Evolutionary conservation across 2,329 filamentous ascomycete genomes (phyloP).

Genomic region (Chaetothyriales sp.): DNA sequence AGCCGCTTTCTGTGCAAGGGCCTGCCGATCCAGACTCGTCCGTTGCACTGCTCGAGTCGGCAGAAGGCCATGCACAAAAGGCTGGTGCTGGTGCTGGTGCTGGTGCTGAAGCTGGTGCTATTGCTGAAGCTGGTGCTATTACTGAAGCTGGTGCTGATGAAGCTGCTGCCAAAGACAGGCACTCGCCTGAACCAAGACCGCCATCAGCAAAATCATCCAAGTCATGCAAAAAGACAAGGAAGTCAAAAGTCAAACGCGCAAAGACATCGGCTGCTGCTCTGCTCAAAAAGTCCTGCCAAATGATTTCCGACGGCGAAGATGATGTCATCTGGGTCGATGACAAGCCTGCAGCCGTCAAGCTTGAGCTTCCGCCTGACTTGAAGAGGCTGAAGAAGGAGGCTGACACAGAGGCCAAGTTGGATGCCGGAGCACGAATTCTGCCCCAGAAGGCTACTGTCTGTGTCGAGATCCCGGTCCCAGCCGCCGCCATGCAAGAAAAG

Average conservation of each 20-base stretch:
- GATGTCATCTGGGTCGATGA: constrained; percentile 17
- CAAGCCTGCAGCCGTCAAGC: constrained; percentile 14
- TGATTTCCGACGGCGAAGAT: constrained; percentile 17
- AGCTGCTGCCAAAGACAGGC: constrained; percentile 1
- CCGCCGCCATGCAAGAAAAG: no score
- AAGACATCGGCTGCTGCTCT: constrained; percentile 16
- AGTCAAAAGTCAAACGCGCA: constrained; percentile 17
- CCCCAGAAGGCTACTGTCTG: not conserved
- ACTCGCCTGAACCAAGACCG: not conserved
- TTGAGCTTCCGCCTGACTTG: constrained; percentile 14
- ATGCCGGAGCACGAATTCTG: not conserved
- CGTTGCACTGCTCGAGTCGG: not conserved
- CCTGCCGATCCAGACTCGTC: not conserved
- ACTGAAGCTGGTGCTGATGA: no score
- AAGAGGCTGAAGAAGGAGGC: constrained; percentile 12
- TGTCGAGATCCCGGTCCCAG: not conserved
- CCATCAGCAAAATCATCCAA: constrained; percentile 10
- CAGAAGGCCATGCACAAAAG: not conserved
- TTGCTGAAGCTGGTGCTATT: no score
- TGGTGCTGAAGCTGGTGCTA: no score
- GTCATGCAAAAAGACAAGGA: constrained; percentile 9
- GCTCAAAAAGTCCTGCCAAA: constrained; percentile 8
- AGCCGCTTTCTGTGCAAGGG: constrained; percentile 8
- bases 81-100: constrained; percentile 1
- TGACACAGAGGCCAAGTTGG: not conserved